A percentile compares a stretch with the other conserved stretches of the same genome.
Conservation (phyloP, 306 rosid species). For the Carpinus fangiana region DNA sequence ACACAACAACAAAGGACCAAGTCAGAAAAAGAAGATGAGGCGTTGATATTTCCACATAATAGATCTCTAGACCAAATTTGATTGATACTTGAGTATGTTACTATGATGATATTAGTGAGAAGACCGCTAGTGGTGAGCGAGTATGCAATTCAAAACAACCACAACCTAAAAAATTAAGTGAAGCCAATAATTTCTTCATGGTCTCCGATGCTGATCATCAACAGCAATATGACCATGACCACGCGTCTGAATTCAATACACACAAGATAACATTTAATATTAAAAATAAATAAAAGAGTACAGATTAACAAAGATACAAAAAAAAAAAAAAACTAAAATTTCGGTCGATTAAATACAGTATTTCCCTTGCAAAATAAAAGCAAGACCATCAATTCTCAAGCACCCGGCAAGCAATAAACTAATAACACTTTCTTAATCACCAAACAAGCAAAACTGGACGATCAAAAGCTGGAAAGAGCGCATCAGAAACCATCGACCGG, state of each 20-base stretch:
- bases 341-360: not conserved
- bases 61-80: not conserved
- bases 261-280: not conserved
- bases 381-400: not conserved
- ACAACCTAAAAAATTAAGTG: not conserved
- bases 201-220: not conserved
- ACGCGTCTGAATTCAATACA: not conserved
- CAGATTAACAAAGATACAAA: not conserved
- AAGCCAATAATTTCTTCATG: not conserved
- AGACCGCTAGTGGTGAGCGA: not conserved
- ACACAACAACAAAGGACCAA: not conserved
- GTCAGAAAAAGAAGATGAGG: not conserved
- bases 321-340: not conserved
- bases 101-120: not conserved
- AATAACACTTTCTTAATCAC: not conserved
- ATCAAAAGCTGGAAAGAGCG: conserved; percentile 24
- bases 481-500: conserved; percentile 30
- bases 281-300: not conserved
- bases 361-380: not conserved
- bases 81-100: not conserved
- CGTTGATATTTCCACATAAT: not conserved
- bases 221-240: not conserved
- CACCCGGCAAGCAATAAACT: not conserved
- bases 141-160: not conserved
- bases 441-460: not conserved